Evolutionary conservation across 2,329 filamentous ascomycete genomes (phyloP), one percentile per base, ranked within the genome.

Genomic region (Colletotrichum sp.): DNA sequence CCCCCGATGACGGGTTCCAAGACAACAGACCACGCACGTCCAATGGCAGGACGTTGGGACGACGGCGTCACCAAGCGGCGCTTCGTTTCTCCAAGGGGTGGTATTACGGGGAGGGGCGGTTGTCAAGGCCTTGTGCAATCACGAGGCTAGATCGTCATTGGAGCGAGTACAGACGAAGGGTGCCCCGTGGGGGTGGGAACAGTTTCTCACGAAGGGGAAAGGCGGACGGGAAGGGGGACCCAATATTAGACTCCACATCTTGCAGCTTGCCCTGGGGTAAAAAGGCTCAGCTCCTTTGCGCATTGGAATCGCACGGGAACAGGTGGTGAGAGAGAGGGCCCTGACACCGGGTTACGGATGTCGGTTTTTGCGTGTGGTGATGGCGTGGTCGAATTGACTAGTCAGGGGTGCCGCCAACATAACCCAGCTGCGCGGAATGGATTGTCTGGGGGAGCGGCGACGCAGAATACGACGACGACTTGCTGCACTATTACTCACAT

Each of bases 91-190:
- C 55, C 67, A 60, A 61, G 4, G 48, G 61, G 13, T 9, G n/a
- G 18, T 16, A 48, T 12, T 48, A 48, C n/a, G n/a, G 43, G n/a
- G 43, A 52, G 43, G 43, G 43, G 43, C 43, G 43, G 43, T 52
- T 52, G 43, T 52, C 43, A 52, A 52, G n/a, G 43, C 48, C 34
- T 52, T 9, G 12, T 9, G 59, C 24, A 34, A 64, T 30, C 63
- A 39, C 69, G n/a, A 68, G 55, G 66, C 69, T 75, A 28, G 55
- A 59, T 28, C 39, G 36, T 67, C 63, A 72, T 72, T 72, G 73
- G 69, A 64, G 61, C 39, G 69, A 63, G 59, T 63, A 64, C 39
- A 63, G 52, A 69, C 52, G 55, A 61, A 52, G 28, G 0, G 18
- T 59, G 52, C 69, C 63, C 63, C 69, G 55, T 68, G 63, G 68